A percentile compares a stretch with the other conserved stretches of the same genome.
Conservation (phyloP, 768 basidiomycete species). For the Auricularia sp. region DNA sequence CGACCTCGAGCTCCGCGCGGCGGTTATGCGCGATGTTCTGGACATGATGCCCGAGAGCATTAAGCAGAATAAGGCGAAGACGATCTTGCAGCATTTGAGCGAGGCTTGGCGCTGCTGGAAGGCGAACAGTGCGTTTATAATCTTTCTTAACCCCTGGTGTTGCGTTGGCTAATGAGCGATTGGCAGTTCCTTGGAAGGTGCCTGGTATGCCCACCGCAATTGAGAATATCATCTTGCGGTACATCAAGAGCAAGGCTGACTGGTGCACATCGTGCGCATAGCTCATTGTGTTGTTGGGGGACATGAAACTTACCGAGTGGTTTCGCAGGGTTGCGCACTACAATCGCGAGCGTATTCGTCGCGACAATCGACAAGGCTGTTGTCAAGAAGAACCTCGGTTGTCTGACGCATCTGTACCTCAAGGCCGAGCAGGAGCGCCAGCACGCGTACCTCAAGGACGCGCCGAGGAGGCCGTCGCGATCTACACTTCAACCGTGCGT, state of each 20-base stretch:
- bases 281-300: not conserved
- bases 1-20: slow-evolving; percentile 91
- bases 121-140: slow-evolving; percentile 57
- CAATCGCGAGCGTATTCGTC: slow-evolving; percentile 93
- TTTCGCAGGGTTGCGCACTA: slow-evolving; percentile 77
- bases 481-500: slow-evolving; percentile 97
- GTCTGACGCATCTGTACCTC: slow-evolving; percentile 92
- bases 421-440: slow-evolving; percentile 99
- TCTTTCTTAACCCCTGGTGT: not conserved
- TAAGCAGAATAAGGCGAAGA: slow-evolving; percentile 99
- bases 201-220: slow-evolving; percentile 99
- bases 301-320: not conserved
- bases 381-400: slow-evolving; percentile 97
- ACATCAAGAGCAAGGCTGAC: slow-evolving; percentile 98
- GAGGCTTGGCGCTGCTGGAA: slow-evolving; percentile 99
- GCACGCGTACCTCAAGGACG: slow-evolving; percentile 97
- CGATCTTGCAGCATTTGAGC: slow-evolving; percentile 93
- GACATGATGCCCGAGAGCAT: slow-evolving; percentile 99
- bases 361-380: slow-evolving; percentile 98
- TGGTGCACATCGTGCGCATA: slow-evolving; percentile 86
- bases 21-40: slow-evolving; percentile 99
- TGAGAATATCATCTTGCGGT: slow-evolving; percentile 96
- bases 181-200: slow-evolving; percentile 91
- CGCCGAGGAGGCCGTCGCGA: slow-evolving; percentile 96
- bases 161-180: not conserved